A percentile compares a stretch with the other conserved stretches of the same genome.
These are phyloP conservation scores for Ustilago bromivora DNA, from an alignment of 1,284 basidiomycete genomes.

Conservation along the genomic window DNA sequence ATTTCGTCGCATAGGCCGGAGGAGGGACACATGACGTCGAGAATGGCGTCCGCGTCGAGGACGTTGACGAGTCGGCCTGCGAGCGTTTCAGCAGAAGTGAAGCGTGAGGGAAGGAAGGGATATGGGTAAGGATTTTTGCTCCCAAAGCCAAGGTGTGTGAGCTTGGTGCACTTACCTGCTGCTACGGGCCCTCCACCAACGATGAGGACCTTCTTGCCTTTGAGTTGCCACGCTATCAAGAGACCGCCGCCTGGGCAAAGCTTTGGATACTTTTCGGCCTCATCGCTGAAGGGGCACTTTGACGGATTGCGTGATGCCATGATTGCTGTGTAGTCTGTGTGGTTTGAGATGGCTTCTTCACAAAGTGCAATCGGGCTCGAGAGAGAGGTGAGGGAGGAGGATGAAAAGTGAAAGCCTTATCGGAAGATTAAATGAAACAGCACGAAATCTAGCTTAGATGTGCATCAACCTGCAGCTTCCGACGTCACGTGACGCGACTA, in stretches of 20 bases:
- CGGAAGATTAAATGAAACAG: conserved; percentile 15
- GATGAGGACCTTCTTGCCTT: conserved; percentile 81
- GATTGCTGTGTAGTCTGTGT: background rate
- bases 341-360: no score
- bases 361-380: background rate
- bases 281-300: conserved; percentile 10
- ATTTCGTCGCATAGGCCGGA: conserved; percentile 65
- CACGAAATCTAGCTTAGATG: conserved; percentile 27
- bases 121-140: no score
- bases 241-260: conserved; percentile 77
- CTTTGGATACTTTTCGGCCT: conserved; percentile 52
- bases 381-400: background rate
- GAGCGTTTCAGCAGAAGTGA: no score
- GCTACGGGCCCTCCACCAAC: conserved; percentile 91
- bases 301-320: conserved; percentile 51
- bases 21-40: conserved; percentile 66
- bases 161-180: conserved; percentile 72
- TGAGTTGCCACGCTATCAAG: conserved; percentile 87
- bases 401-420: conserved; percentile 7
- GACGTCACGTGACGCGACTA: conserved; percentile 28
- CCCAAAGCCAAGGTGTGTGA: background rate
- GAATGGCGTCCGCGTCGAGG: conserved; percentile 64
- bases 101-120: no score
- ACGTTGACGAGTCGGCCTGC: conserved; percentile 66
- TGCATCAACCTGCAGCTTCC: conserved; percentile 27